phyloP scores from a whole-genome alignment of 1,139 yeast genomes.

The Suhomyces panamericanus region DNA sequence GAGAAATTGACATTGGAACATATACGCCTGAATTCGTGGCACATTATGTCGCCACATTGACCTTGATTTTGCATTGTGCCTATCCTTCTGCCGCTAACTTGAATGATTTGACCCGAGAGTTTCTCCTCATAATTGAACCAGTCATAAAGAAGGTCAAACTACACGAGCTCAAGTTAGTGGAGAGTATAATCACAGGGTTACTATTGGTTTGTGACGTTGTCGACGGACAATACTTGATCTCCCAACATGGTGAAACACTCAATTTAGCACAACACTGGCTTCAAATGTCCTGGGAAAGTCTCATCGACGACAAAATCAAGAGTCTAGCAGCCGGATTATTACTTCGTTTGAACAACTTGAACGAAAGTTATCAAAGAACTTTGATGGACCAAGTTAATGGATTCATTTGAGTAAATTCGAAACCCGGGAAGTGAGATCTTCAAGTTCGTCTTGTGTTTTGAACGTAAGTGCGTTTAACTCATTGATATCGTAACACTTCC shows the following conservation, averaged over 20 bases:
- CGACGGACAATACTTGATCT: slow-evolving; percentile 38
- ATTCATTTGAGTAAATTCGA: background rate
- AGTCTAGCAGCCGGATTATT: slow-evolving; percentile 54
- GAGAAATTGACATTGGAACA: slow-evolving; percentile 50
- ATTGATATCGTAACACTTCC: background rate
- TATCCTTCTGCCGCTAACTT: slow-evolving; percentile 53
- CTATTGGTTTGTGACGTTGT: slow-evolving; percentile 48
- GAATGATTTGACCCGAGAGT: slow-evolving; percentile 59
- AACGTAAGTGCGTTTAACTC: background rate
- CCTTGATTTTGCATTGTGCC: slow-evolving; percentile 56
- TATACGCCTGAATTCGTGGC: slow-evolving; percentile 56
- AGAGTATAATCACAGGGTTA: slow-evolving; percentile 49
- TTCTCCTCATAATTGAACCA: slow-evolving; percentile 40
- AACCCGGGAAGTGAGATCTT: background rate
- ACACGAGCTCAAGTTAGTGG: slow-evolving; percentile 40
- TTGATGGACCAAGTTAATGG: slow-evolving; percentile 19
- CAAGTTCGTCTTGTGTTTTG: background rate
- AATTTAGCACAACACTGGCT: slow-evolving; percentile 42
- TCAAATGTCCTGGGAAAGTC: slow-evolving; percentile 42
- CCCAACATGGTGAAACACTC: slow-evolving; percentile 31
- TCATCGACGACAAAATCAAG: slow-evolving; percentile 47
- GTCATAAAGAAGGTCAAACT: slow-evolving; percentile 21
- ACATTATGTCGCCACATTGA: slow-evolving; percentile 61
- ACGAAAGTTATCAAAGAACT: slow-evolving; percentile 15
- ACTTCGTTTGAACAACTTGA: slow-evolving; percentile 35